Percentiles rank a stretch among this genome's conserved stretches.
These are phyloP conservation scores for Lachnellula cervina DNA, from an alignment of 2,329 filamentous ascomycete species.

Conservation along the genomic window DNA sequence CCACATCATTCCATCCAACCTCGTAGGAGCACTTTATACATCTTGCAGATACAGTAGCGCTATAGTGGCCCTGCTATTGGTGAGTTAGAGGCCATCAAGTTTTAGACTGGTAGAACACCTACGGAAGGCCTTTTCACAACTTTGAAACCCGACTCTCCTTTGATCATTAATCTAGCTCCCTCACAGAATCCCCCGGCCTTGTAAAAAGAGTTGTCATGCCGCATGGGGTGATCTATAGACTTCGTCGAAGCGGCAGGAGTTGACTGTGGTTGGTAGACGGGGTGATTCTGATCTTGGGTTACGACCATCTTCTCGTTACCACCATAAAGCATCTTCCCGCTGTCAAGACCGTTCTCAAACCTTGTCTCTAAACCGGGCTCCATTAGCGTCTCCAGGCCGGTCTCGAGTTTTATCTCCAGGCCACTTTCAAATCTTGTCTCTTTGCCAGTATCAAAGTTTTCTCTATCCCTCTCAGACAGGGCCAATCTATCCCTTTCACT, in stretches of 20 bases:
- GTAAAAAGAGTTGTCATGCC: constrained; percentile 29
- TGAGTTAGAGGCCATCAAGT: constrained; percentile 10
- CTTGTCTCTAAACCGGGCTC: constrained; percentile 26
- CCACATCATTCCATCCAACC: constrained; percentile 27
- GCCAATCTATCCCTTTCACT: background rate
- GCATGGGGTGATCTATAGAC: constrained; percentile 25
- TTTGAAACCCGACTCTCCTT: constrained; percentile 27
- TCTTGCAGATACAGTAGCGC: constrained; percentile 24
- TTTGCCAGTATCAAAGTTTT: background rate
- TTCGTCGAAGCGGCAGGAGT: constrained; percentile 21
- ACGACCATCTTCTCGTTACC: background rate
- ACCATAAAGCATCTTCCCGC: constrained; percentile 13
- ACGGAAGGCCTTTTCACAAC: constrained; percentile 29
- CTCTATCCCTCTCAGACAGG: background rate
- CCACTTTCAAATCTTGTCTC: constrained; percentile 9
- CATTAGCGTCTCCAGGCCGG: constrained; percentile 1
- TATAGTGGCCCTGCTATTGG: constrained; percentile 25
- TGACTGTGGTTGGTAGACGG: background rate
- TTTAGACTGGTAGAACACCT: constrained; percentile 5
- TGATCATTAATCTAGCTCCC: constrained; percentile 24
- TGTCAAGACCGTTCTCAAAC: constrained; percentile 14
- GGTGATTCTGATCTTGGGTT: background rate
- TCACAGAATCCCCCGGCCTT: constrained; percentile 31
- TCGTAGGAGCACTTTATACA: constrained; percentile 31
- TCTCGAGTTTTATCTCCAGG: constrained; percentile 19